Base-by-base conservation (phyloP, 352 stramenopile genomes). In the Aphanomyces astaci region DNA sequence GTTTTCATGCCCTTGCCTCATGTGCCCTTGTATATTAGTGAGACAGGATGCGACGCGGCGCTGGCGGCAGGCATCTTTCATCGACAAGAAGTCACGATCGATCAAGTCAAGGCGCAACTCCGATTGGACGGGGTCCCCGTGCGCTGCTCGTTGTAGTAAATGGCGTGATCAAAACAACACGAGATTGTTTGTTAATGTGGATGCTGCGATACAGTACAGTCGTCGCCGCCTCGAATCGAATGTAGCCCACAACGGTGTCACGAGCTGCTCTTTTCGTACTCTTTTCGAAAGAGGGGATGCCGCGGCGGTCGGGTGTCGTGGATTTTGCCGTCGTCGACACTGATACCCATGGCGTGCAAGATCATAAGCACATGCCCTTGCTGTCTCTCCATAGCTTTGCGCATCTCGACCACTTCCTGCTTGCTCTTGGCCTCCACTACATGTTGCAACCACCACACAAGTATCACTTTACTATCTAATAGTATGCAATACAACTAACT, bases 61-160 rank as follows among this genome's bases (percentile, higher is more conserved):
- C 82, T 99, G n/a, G 97, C 97, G 7, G 97, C 97, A 27, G 97
- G 97, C 53, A 99, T 99, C 75, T 99, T 99, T 77, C 97, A 99
- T 80, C 87, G 96, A 55, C 88, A 98, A 73, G 94, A 99, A 79
- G 96, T 99, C 65, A 78, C 86, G 28, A 98, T 99, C 75, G 62
- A 86, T 33, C 81, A 96, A 24, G 96, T 99, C 30, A 99, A 99
- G 82, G 75, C 78, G 33, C 78, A 94, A 63, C 86, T 99, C 73
- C 74, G 73, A 45, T 75, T 80, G 10, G 77, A 89, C 64, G 75
- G 73, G 2, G 87, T 96, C 46, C 81, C 74, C 49, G 87, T 93
- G 45, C 84, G 89, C 28, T 11, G 28, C 19, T 71, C n/a, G n/a
- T n/a, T n/a, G n/a, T n/a, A n/a, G n/a, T n/a, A n/a, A n/a, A n/a